Percentiles rank a stretch among this genome's conserved stretches.
These are phyloP conservation scores for Eucalyptus decipiens DNA, from an alignment of 345 rosid genomes.

Conservation along the genomic window DNA sequence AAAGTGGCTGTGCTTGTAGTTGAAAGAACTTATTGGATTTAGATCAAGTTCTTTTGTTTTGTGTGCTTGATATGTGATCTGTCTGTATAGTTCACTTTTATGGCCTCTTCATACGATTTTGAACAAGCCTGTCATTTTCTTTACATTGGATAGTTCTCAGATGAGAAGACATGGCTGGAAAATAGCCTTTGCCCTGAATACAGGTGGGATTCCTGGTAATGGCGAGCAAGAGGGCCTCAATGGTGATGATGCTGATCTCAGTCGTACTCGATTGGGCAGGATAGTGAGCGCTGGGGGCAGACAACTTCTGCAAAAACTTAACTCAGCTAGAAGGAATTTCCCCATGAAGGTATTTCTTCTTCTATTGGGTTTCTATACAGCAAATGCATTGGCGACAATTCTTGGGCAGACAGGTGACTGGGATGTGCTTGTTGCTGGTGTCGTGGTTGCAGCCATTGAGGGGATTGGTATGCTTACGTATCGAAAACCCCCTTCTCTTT, in stretches of 20 bases:
- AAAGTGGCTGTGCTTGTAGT: neutral
- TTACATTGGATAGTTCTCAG: conserved; percentile 19
- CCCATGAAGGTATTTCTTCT: conserved; percentile 88
- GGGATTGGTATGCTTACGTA: conserved; percentile 95
- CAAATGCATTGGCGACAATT: conserved; percentile 94
- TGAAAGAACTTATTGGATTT: neutral
- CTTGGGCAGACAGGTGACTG: conserved; percentile 99
- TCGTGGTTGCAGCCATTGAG: conserved; percentile 90
- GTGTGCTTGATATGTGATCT: neutral
- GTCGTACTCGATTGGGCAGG: conserved; percentile 82
- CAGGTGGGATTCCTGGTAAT: conserved; percentile 54
- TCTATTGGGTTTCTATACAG: conserved; percentile 88
- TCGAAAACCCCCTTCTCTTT: conserved; percentile 36
- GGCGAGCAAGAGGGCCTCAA: conserved; percentile 38
- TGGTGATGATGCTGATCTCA: conserved; percentile 41
- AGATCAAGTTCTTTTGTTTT: neutral
- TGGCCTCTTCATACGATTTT: neutral
- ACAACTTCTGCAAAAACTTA: conserved; percentile 65
- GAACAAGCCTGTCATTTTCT: neutral
- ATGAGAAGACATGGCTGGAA: conserved; percentile 31
- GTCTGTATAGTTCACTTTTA: neutral
- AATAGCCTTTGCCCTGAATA: conserved; percentile 63
- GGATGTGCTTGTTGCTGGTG: conserved; percentile 93
- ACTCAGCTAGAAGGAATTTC: conserved; percentile 72
- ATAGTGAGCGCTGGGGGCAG: conserved; percentile 78